phyloP scores from a whole-genome alignment of 768 basidiomycete species.

The Podaxis pistillaris region DNA sequence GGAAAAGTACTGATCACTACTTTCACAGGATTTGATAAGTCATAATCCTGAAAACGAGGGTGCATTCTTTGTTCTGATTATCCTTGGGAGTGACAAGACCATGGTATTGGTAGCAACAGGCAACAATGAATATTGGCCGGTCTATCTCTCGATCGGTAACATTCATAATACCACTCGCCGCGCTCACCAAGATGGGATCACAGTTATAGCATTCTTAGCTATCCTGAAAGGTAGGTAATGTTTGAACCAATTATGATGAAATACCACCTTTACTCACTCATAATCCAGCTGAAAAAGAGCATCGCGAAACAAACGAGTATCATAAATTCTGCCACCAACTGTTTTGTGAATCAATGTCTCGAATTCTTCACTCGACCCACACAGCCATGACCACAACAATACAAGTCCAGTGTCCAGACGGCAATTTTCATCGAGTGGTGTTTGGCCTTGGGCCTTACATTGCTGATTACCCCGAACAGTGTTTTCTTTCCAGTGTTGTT shows the following conservation, averaged over 20 bases:
- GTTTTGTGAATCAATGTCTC: background rate
- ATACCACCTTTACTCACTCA: too few species aligned
- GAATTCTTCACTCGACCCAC: background rate
- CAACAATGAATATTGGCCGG: slow-evolving; percentile 28
- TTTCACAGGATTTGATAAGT: too few species aligned
- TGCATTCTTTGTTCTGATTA: slow-evolving; percentile 1
- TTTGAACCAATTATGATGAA: background rate
- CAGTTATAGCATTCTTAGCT: slow-evolving; percentile 26
- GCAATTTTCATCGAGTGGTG: slow-evolving; percentile 23
- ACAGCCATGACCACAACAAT: slow-evolving; percentile 9
- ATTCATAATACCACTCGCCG: slow-evolving; percentile 28
- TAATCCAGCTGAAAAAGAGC: background rate
- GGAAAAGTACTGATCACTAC: slow-evolving; percentile 23
- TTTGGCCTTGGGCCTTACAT: slow-evolving; percentile 29
- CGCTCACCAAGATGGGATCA: slow-evolving; percentile 29
- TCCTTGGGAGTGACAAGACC: slow-evolving; percentile 32
- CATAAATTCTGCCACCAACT: background rate
- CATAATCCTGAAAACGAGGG: too few species aligned
- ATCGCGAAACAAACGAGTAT: background rate
- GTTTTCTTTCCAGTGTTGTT: slow-evolving; percentile 21
- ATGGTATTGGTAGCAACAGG: slow-evolving; percentile 33
- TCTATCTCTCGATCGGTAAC: slow-evolving; percentile 6
- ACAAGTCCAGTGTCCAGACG: slow-evolving; percentile 24
- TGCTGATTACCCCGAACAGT: slow-evolving; percentile 31
- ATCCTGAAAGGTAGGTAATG: slow-evolving; percentile 18